Base-by-base conservation (phyloP, 805 yeast genomes). In the Brettanomyces bruxellensis region DNA sequence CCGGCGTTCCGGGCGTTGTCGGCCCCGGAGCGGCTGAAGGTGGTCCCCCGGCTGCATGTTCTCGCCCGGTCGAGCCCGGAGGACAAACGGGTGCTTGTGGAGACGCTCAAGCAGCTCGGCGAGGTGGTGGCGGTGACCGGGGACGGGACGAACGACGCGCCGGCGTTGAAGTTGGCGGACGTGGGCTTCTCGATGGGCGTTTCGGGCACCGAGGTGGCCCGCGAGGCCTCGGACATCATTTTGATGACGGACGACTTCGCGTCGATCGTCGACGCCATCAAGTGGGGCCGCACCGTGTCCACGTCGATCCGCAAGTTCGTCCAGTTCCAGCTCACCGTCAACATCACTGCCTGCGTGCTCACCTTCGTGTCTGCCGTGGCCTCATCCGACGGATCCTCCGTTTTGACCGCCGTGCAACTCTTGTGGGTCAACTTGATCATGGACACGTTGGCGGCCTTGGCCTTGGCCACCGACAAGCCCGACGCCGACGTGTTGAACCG, bases 121-220 rank as follows among this genome's bases (percentile, higher is more conserved):
- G 97, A 93, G 59, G 95, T 91, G 34, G 99, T 93, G 43, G 99
- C 99, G 1, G 98, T 91, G 34, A 93, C 99, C 36, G 99, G 99
- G 61, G 99, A 93, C 64, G 99, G 99, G 66, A 91, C 98, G 7
- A 93, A 93, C 64, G 99, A 93, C 73, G 99, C 98, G 0, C 97
- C 97, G 13, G 98, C 99, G 3, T 75, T 93, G 59, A 88, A 91
- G 60, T 72, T 90, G 49, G 99, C 99, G 0, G 98, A 93, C 67
- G 95, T 93, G 48, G 99, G 99, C 2, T 91, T 93, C 61, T 86
- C 98, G 3, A 93, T 93, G 99, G 99, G 99, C 54, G 87, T 90
- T 50, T 76, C 95, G 7, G 99, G 99, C 53, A 93, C 99, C 2
- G 99, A 93, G 67, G 98, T 93, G 51, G 99, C 99, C 8, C 79